Conservation (phyloP, 2,329 filamentous ascomycete genomes). For the Alternaria sp. region DNA sequence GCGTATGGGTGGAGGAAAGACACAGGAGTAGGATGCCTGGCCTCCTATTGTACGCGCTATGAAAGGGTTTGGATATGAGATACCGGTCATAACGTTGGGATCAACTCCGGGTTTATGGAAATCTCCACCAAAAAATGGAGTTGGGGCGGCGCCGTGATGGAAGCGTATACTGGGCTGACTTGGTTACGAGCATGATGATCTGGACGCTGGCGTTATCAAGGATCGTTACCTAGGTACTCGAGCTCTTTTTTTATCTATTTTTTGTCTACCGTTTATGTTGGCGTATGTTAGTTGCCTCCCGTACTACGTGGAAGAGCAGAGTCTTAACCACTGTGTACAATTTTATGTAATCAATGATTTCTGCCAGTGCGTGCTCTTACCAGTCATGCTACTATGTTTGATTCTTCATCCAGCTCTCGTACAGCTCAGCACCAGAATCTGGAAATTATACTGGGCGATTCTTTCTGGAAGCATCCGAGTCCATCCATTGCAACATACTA, state of each 20-base stretch:
- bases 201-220: constrained; percentile 1
- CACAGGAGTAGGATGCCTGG: constrained; percentile 32
- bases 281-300: background rate
- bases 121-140: background rate
- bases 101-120: background rate
- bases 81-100: constrained; percentile 2
- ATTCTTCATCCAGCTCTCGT: background rate
- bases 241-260: background rate
- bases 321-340: background rate
- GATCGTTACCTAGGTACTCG: background rate
- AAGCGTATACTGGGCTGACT: background rate
- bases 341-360: background rate
- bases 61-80: constrained; percentile 9
- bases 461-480: background rate
- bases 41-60: constrained; percentile 6
- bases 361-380: background rate
- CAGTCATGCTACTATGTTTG: background rate
- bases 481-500: background rate
- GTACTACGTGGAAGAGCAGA: background rate
- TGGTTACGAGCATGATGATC: constrained; percentile 5
- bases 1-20: constrained; percentile 73
- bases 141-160: background rate
- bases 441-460: background rate
- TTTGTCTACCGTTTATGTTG: background rate
- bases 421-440: background rate